These are phyloP conservation scores for Ceratobasidium sp. DNA, from an alignment of 1,284 basidiomycete genomes.

Conservation along the genomic window DNA sequence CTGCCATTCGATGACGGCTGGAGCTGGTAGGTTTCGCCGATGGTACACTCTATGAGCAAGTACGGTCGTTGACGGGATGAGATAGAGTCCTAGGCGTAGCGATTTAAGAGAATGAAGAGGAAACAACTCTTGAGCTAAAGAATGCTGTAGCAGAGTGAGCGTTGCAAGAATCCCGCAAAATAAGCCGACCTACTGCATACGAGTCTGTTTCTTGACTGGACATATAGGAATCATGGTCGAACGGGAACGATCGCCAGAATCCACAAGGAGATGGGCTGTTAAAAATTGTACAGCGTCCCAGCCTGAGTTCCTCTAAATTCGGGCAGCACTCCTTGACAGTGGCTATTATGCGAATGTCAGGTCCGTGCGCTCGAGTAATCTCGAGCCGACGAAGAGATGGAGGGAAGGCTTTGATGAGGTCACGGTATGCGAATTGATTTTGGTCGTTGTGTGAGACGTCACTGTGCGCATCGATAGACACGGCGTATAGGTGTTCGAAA, in stretches of 20 bases:
- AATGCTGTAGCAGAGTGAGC: slow-evolving; percentile 17
- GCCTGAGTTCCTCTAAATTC: slow-evolving; percentile 13
- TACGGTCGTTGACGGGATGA: slow-evolving; percentile 29
- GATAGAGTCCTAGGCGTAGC: slow-evolving; percentile 32
- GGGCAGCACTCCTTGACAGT: slow-evolving; percentile 27
- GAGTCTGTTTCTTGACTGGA: slow-evolving; percentile 17
- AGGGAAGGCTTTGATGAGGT: slow-evolving; percentile 12
- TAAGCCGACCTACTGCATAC: slow-evolving; percentile 13
- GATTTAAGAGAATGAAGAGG: slow-evolving; percentile 31
- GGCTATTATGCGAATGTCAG: slow-evolving; percentile 20
- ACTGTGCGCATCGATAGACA: slow-evolving; percentile 25
- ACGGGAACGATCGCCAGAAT: slow-evolving; percentile 33
- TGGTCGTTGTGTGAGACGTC: slow-evolving; percentile 9
- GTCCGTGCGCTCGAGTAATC: slow-evolving; percentile 25
- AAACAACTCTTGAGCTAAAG: slow-evolving; percentile 9
- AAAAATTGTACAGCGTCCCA: slow-evolving; percentile 34
- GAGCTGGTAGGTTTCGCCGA: slow-evolving; percentile 1
- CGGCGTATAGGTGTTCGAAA: slow-evolving; percentile 1
- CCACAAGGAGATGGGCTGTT: slow-evolving; percentile 21
- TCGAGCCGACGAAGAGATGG: slow-evolving; percentile 28
- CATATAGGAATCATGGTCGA: slow-evolving; percentile 39
- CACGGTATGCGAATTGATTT: slow-evolving; percentile 29
- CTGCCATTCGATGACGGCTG: slow-evolving; percentile 25
- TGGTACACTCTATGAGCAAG: slow-evolving; percentile 36
- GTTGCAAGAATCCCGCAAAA: neutral